Base-by-base conservation (phyloP, 2,329 filamentous ascomycete genomes). In the Fusarium veterinarium region DNA sequence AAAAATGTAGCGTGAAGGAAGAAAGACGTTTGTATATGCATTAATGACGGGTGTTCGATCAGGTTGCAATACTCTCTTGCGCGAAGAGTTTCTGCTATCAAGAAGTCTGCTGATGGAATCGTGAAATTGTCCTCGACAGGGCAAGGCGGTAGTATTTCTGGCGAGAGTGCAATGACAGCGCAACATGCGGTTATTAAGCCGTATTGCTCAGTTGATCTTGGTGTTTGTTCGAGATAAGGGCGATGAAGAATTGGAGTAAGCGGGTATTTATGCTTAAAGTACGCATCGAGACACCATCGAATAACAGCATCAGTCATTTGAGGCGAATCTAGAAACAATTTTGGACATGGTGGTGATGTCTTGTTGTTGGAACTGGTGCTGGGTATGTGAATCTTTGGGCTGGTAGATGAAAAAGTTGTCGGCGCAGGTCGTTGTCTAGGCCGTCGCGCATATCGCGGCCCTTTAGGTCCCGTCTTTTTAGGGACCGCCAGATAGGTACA, bases 221-320 rank as follows among this genome's bases (percentile, higher is more conserved):
- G 60, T 0, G 3, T 30, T 23, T 70, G 60, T 6, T 76, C 67
- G 10, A 76, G 66, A 5, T 72, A n/a, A 14, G 62, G 60, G 3
- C 71, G 75, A 49, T 80, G 59, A 3, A 81, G 30, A 19, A 81
- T 77, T 0, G 80, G 80, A 20, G 79, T 81, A 6, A 81, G 77
- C 0, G 79, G 78, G 23, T 81, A 81, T 56, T 81, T 81, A 56
- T 81, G 79, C 33, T 67, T 75, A 49, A 81, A 80, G 30, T 79
- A 81, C 3, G 75, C 79, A 48, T 80, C 74, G 1, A 81, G 41
- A 23, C 77, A 80, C 49, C 73, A 74, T 42, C 38, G 55, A 20
- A 81, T 60, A 6, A 78, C 55, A 6, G 67, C 45, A 4, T 55
- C 52, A 0, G 63, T 65, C 10, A 77, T 52, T 40, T 37, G 44